Evolutionary conservation across 495 filamentous ascomycete species (phyloP).

Genomic region (Annulohypoxylon nitens): DNA sequence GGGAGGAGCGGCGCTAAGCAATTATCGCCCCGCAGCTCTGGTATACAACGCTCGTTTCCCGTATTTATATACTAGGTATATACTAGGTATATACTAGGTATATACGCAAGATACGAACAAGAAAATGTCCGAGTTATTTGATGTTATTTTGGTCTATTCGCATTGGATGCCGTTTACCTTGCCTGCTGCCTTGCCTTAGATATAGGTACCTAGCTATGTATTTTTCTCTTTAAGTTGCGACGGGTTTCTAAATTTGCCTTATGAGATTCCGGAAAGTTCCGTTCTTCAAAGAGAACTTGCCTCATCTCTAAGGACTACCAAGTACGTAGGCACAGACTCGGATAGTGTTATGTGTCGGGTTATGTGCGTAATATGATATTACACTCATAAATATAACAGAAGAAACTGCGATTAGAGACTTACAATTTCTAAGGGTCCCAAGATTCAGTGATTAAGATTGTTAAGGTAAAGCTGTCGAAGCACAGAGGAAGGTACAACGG

Average conservation of each 20-base stretch:
- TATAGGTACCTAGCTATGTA: too few relatives aligned
- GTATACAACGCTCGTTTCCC: not conserved
- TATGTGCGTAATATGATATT: too few relatives aligned
- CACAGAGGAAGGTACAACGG: not conserved
- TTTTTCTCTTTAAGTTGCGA: not conserved
- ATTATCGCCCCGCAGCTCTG: slow-evolving; percentile 23
- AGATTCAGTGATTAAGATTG: not conserved
- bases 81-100: not conserved
- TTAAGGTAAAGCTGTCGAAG: not conserved
- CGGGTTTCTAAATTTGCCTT: not conserved
- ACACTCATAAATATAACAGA: not conserved
- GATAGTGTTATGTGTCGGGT: too few relatives aligned
- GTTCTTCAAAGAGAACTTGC: not conserved
- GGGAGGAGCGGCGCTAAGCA: slow-evolving; percentile 17
- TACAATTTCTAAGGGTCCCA: not conserved
- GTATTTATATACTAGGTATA: not conserved
- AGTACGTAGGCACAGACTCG: not conserved
- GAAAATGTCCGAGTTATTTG: not conserved
- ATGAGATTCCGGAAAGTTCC: not conserved
- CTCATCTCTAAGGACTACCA: not conserved
- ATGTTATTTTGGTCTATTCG: not conserved
- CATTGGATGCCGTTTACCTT: not conserved
- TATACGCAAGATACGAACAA: not conserved
- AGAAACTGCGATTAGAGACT: not conserved
- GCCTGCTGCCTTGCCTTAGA: not conserved